Evolutionary conservation across 2,329 filamentous ascomycete genomes (phyloP), one percentile per base, ranked within the genome.

Genomic region (Aspergillus niger): DNA sequence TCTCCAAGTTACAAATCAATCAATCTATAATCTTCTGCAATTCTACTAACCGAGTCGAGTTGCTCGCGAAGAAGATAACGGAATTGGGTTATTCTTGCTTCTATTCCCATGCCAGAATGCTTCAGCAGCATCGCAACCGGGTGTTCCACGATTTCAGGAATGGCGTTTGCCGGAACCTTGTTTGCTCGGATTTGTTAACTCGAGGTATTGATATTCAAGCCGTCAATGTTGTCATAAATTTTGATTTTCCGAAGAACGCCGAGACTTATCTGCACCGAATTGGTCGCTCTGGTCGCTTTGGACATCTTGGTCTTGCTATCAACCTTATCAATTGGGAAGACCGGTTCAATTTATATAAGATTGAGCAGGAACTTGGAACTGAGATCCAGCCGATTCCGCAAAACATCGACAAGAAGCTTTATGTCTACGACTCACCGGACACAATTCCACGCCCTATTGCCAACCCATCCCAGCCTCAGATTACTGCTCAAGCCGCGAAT

Each of bases 11-110:
- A 15, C 94, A 99, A 79, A 99, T 99, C 81, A 99, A 99, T 81
- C 95, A 99, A 82, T 99, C 96, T 64, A 99, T 99, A 81, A 99
- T 99, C 76, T 99, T 99, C 82, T 99, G 95, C 82, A 99, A 99
- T 80, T 99, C 95, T 43, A 99, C 95, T 57, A 98, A 98, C 78
- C 91, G 95, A 67, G 95, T 99, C 63, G 95, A 99, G 79, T 85
- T 99, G 56, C 86, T 99, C 26, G 95, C 95, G 54, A 99, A 99
- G 85, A 99, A 99, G 80, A 99, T 99, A 73, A 99, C 96, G 51
- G 96, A 99, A 77, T 87, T 99, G 66, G 95, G 95, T 66, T 99
- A 99, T 80, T 99, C 95, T 1, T 99, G 95, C 82, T 99, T 98
- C 82, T 99, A 99, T 82, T 98, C 94, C 69, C 95, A 99, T 77